phyloP scores from a whole-genome alignment of 2,329 filamentous ascomycete genomes.

The Fusarium redolens region DNA sequence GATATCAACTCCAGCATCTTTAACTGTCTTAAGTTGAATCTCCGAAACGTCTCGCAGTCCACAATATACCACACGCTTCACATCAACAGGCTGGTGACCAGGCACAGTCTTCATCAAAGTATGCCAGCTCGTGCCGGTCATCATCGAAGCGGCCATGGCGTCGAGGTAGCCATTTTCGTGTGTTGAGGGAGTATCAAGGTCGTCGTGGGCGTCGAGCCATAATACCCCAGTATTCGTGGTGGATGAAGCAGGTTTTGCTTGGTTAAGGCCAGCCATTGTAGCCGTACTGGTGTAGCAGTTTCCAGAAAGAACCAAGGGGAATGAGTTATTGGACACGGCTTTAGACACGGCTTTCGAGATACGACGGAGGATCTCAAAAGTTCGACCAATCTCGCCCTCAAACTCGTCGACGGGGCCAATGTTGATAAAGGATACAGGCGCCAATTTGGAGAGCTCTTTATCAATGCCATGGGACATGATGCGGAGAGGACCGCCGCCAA shows the following conservation, averaged over 20 bases:
- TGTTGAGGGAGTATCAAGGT: background rate
- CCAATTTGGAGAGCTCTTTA: background rate
- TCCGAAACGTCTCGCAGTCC: background rate
- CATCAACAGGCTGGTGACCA: background rate
- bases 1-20: background rate
- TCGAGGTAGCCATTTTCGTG: background rate
- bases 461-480: background rate
- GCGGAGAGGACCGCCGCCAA: background rate
- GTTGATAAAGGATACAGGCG: background rate
- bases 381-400: background rate
- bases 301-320: background rate
- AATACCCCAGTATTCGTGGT: background rate
- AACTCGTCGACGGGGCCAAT: background rate
- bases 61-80: background rate
- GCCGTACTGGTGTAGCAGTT: background rate
- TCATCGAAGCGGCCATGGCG: background rate
- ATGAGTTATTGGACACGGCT: background rate
- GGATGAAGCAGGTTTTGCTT: background rate
- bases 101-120: background rate
- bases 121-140: background rate
- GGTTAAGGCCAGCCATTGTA: background rate
- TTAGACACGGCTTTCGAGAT: background rate
- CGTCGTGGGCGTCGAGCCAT: background rate
- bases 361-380: background rate
- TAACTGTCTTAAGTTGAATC: background rate